A percentile compares a stretch with the other conserved stretches of the same genome.
Conservation (phyloP, 129 eudicot species). For the Arctium minus region DNA sequence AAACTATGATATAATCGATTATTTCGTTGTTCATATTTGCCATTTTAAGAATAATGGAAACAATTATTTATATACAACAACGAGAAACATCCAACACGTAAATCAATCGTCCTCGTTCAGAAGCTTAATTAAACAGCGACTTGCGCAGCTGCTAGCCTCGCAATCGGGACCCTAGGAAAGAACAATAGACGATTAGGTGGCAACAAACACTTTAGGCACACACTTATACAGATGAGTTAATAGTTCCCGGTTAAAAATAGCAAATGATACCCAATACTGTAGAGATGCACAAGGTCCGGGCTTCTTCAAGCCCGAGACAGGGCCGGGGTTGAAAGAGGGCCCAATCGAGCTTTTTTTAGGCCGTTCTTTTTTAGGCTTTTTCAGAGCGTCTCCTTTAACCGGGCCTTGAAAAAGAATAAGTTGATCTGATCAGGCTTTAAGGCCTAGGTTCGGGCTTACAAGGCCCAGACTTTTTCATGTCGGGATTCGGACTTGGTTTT, state of each 20-base stretch:
- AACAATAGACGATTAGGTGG: neutral
- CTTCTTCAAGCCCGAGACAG: neutral
- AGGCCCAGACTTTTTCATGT: neutral
- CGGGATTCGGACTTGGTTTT: neutral
- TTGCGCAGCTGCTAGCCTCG: constrained; percentile 95
- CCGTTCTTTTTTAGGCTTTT: neutral
- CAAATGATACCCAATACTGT: neutral
- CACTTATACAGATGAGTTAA: neutral
- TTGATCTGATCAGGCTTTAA: too few species aligned
- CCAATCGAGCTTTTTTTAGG: neutral
- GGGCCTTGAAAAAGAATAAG: neutral
- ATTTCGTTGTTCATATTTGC: constrained; percentile 8
- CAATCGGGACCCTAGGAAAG: constrained; percentile 73
- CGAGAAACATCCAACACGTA: neutral
- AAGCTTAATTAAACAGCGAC: constrained; percentile 48
- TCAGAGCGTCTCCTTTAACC: neutral
- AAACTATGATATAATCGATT: constrained; percentile 1
- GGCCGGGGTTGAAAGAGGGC: neutral
- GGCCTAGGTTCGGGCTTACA: too few species aligned
- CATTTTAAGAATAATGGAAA: constrained; percentile 15
- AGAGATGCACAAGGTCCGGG: neutral
- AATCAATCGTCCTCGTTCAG: neutral
- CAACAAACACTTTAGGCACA: neutral
- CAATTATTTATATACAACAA: constrained; percentile 35
- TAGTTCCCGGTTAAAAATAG: neutral